These are phyloP conservation scores for Przewalskia tangutica DNA, from an alignment of 257 asterid species.

Conservation along the genomic window DNA sequence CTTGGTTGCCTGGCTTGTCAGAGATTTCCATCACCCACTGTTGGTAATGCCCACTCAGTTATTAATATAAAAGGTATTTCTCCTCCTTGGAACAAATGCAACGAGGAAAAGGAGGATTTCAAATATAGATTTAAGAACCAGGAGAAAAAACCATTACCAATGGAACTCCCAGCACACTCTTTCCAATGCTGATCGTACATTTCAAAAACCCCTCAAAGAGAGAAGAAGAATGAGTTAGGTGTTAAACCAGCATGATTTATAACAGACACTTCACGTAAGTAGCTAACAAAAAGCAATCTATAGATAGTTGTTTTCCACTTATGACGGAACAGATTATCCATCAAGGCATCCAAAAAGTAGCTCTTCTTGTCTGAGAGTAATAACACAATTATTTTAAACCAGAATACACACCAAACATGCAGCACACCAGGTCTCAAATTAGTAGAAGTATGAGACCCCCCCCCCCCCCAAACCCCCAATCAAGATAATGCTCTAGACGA, in stretches of 20 bases:
- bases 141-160: slow-evolving; percentile 32
- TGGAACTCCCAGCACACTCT: slow-evolving; percentile 51
- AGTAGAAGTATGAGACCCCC: neutral
- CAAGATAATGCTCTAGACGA: neutral
- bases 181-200: slow-evolving; percentile 39
- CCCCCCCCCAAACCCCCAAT: neutral
- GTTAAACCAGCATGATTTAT: neutral
- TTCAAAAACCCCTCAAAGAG: slow-evolving; percentile 23
- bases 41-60: neutral
- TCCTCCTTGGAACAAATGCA: neutral
- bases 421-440: neutral
- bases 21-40: slow-evolving; percentile 64
- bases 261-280: neutral
- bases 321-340: neutral
- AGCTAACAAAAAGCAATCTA: neutral
- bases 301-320: neutral
- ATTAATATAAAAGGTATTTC: neutral
- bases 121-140: neutral
- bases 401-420: neutral
- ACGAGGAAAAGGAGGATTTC: neutral
- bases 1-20: slow-evolving; percentile 46
- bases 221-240: slow-evolving; percentile 20
- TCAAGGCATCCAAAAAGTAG: neutral
- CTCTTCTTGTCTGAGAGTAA: neutral
- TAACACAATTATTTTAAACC: neutral